Percentiles rank a stretch among this genome's conserved stretches.
Conservation (phyloP, 495 filamentous ascomycete species). For the Pseudomonodictys pantanalensis region DNA sequence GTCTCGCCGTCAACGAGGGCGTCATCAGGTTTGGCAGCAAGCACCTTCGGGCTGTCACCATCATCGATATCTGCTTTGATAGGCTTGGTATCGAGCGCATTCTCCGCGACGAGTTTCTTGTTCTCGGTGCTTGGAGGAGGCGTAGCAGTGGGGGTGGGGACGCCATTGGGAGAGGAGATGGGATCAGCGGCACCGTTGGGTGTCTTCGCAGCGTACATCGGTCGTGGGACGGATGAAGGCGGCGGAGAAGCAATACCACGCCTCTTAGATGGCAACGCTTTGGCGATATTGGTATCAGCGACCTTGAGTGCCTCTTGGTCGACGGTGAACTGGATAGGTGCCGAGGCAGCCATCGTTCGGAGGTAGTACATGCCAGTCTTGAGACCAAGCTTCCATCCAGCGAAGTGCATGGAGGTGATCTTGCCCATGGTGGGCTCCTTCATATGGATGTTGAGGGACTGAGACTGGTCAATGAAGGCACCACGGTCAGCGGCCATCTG, state of each 20-base stretch:
- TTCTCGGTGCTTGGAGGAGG: conserved; percentile 52
- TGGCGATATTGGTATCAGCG: conserved; percentile 76
- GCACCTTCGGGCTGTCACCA: conserved; percentile 69
- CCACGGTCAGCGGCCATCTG: conserved; percentile 98
- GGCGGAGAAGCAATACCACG: conserved; percentile 39
- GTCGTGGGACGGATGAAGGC: conserved; percentile 59
- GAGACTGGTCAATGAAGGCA: conserved; percentile 97
- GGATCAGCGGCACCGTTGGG: conserved; percentile 44
- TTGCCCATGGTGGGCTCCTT: conserved; percentile 99
- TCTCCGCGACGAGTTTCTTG: conserved; percentile 45
- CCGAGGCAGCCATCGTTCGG: conserved; percentile 92
- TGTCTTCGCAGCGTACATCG: conserved; percentile 57
- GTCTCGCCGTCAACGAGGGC: conserved; percentile 55
- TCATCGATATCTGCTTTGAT: conserved; percentile 70
- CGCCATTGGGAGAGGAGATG: conserved; percentile 48
- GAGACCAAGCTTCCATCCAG: conserved; percentile 96
- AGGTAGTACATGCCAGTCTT: conserved; percentile 99
- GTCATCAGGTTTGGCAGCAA: conserved; percentile 65
- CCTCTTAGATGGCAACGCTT: conserved; percentile 52
- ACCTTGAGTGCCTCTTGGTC: conserved; percentile 95
- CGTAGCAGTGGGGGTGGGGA: conserved; percentile 59
- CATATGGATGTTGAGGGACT: conserved; percentile 98
- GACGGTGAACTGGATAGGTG: conserved; percentile 98
- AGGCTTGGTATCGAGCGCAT: conserved; percentile 45
- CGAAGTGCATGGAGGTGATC: conserved; percentile 99